A percentile compares a stretch with the other conserved stretches of the same genome.
Conservation (phyloP, 1,284 basidiomycete species). For the Malassezia sympodialis region DNA sequence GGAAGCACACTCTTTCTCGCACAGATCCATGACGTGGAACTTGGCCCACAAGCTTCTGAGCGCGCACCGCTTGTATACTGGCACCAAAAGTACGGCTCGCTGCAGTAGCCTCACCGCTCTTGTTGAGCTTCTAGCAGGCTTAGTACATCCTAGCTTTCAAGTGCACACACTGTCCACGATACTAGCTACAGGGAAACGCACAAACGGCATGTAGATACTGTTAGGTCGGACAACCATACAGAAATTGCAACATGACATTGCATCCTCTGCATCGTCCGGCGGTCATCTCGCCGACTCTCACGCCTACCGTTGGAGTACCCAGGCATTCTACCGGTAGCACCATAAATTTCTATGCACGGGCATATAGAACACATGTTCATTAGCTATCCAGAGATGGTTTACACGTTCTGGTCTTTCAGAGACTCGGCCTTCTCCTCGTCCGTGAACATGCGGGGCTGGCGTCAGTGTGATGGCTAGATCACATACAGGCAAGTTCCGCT, state of each 20-base stretch:
- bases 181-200: too few species aligned
- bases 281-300: too few species aligned
- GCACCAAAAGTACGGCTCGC: constrained; percentile 11
- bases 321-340: too few species aligned
- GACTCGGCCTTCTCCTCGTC: constrained; percentile 45
- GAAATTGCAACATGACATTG: too few species aligned
- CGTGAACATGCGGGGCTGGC: constrained; percentile 39
- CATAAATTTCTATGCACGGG: background rate
- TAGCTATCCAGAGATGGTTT: background rate
- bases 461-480: background rate
- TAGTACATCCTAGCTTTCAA: too few species aligned
- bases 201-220: too few species aligned
- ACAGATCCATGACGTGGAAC: constrained; percentile 15
- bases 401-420: constrained; percentile 27
- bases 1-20: constrained; percentile 15
- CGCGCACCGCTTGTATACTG: constrained; percentile 13
- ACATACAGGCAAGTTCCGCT: constrained; percentile 30
- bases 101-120: background rate
- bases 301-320: too few species aligned
- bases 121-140: background rate
- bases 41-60: background rate
- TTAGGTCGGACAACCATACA: too few species aligned
- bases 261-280: too few species aligned
- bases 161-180: too few species aligned
- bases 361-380: background rate